Percentiles rank a stretch among this genome's conserved stretches.
phyloP scores from a whole-genome alignment of 176 grass and related monocot genomes.

The Oryza punctata region DNA sequence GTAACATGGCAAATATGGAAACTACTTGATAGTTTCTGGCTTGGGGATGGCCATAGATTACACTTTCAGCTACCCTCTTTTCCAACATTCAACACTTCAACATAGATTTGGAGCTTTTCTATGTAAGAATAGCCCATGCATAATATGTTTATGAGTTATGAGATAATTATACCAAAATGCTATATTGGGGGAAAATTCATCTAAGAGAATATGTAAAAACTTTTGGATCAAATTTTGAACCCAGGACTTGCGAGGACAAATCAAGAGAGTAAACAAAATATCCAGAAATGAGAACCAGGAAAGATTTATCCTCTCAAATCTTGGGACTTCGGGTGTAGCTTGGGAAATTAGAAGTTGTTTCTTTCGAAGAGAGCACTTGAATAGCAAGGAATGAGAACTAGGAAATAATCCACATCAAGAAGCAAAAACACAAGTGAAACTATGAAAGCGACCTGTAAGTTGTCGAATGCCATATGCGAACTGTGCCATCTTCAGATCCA shows the following conservation, averaged over 20 bases:
- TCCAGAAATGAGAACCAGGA: neutral
- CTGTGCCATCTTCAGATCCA: constrained; percentile 95
- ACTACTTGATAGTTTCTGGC: too few relatives aligned
- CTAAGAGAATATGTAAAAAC: neutral
- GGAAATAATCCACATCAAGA: constrained; percentile 10
- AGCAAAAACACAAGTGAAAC: neutral
- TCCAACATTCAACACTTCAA: neutral
- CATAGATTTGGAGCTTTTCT: neutral
- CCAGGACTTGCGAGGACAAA: constrained; percentile 2
- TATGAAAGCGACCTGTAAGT: constrained; percentile 73
- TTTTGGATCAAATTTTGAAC: neutral
- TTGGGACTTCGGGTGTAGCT: neutral
- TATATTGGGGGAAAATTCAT: neutral
- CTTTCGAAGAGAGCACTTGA: neutral
- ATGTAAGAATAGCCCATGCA: neutral
- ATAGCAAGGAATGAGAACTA: constrained; percentile 11
- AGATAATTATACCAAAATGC: neutral
- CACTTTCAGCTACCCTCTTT: neutral
- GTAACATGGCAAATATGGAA: too few relatives aligned
- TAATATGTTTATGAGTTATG: neutral
- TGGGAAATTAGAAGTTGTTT: neutral
- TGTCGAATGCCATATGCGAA: constrained; percentile 97
- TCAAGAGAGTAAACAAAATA: neutral
- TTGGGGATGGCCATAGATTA: too few relatives aligned
- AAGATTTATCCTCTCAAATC: too few relatives aligned